phyloP scores from a whole-genome alignment of 768 basidiomycete species.

The Boletus speciosus region DNA sequence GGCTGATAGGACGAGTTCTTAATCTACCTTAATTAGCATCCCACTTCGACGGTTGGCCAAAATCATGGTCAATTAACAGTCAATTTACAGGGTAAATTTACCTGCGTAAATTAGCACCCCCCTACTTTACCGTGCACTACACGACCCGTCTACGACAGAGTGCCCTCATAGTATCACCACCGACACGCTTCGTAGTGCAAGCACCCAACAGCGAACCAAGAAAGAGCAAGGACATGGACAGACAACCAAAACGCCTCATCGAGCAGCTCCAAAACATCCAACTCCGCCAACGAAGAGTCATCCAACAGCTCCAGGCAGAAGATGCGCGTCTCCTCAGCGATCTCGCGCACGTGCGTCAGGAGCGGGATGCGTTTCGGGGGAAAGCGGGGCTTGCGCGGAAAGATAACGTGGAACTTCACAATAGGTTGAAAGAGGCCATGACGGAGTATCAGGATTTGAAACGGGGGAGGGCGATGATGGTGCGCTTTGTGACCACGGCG shows the following conservation, averaged over 20 bases:
- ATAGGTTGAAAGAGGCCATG: constrained; percentile 16
- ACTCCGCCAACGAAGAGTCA: constrained; percentile 21
- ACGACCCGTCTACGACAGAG: background rate
- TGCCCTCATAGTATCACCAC: background rate
- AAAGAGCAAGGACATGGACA: background rate
- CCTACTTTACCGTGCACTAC: too few species aligned
- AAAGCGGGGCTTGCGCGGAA: constrained; percentile 21
- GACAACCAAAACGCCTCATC: constrained; percentile 14
- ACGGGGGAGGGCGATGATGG: constrained; percentile 17
- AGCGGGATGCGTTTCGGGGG: constrained; percentile 24
- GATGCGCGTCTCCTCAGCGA: constrained; percentile 21
- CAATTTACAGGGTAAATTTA: too few species aligned
- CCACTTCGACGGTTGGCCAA: too few species aligned
- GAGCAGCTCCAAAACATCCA: constrained; percentile 27
- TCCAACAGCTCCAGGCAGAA: constrained; percentile 28
- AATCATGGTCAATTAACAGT: too few species aligned
- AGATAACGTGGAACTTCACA: constrained; percentile 21
- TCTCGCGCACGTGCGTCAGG: constrained; percentile 26
- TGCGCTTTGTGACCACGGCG: constrained; percentile 4
- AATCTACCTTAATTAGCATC: too few species aligned
- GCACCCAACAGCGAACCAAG: background rate
- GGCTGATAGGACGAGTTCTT: too few species aligned
- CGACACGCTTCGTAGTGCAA: background rate
- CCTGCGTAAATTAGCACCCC: too few species aligned
- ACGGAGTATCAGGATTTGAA: constrained; percentile 22